Base-by-base conservation (phyloP, 108 stramenopile genomes). In the Fistulifera pelliculosa region DNA sequence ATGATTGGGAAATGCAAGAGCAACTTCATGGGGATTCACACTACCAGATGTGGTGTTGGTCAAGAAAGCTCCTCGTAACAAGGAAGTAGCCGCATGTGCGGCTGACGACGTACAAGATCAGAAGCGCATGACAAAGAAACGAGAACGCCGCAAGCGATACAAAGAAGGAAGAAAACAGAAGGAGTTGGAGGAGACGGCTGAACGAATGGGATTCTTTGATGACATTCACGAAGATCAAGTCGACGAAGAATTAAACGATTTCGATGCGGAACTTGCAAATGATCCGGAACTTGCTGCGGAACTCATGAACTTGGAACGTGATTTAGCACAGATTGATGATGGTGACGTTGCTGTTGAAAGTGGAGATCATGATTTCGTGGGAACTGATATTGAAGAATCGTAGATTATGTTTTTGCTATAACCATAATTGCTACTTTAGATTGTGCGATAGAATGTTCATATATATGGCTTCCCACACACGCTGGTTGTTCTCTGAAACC, bases 31-130 rank as follows among this genome's bases (percentile, higher is more conserved):
- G 48, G 77, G 68, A 52, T 81, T 84, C 59, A 69, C 70, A 25
- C 48, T 97, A 52, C 99, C 96, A 0, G 96, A 98, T 69, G 78
- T 95, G 17, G 87, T 99, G 3, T 69, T 98, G 38, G 95, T 98
- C 27, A 92, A 94, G 44, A 99, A 98, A 67, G 75, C 89, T 1
- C 77, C 73, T 56, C 66, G 78, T 11, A 52, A 41, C 18, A 54
- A 52, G 45, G 62, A 56, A 13, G 38, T 24, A 59, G 64, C 55
- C 45, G 60, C 18, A 38, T 23, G 19, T 13, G 38, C 40, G n/a
- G 21, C 18, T 7, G 64, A 41, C 25, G 50, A 58, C 21, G 54
- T 68, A 17, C 42, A 50, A 16, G 43, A 0, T n/a, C 64, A 64
- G 39, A 40, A 42, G n/a, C 68, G 73, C 35, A 62, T 71, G 17